phyloP scores from a whole-genome alignment of 139 green algal genomes.

The Chlorella sp. region DNA sequence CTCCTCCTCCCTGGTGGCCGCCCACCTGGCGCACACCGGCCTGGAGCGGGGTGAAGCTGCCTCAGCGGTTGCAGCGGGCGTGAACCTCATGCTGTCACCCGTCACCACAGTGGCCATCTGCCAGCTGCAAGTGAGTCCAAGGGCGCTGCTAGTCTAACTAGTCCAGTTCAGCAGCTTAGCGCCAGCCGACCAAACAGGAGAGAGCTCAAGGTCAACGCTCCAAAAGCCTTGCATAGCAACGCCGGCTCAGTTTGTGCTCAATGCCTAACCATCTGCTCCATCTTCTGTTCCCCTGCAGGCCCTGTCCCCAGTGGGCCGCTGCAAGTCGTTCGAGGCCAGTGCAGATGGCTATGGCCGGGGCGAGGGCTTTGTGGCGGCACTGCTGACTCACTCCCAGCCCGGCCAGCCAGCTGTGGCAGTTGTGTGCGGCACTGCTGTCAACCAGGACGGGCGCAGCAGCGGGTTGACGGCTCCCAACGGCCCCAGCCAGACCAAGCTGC shows the following conservation, averaged over 20 bases:
- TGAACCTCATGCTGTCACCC: conserved; percentile 49
- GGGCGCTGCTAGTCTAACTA: too few relatives aligned
- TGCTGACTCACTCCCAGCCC: conserved; percentile 4
- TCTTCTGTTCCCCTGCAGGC: conserved; percentile 15
- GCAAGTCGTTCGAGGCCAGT: conserved; percentile 57
- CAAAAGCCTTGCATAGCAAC: too few relatives aligned
- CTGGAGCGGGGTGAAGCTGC: conserved; percentile 19
- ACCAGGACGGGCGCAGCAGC: conserved; percentile 80
- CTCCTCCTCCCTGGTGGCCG: conserved; percentile 61
- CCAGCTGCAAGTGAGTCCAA: conserved; percentile 24
- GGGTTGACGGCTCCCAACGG: conserved; percentile 83
- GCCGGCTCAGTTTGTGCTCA: too few relatives aligned
- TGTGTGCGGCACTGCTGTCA: conserved; percentile 68
- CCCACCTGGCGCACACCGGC: conserved; percentile 43
- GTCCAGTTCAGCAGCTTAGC: too few relatives aligned
- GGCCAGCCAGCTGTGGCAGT: conserved; percentile 20
- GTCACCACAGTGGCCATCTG: conserved; percentile 50
- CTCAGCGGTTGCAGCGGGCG: conserved; percentile 32
- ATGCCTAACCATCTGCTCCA: too few relatives aligned
- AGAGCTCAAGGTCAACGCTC: too few relatives aligned
- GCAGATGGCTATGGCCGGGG: conserved; percentile 68
- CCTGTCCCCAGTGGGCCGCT: conserved; percentile 53
- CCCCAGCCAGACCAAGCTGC: conserved; percentile 66
- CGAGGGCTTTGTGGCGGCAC: conserved; percentile 42
- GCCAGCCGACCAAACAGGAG: too few relatives aligned